These are phyloP conservation scores for Microbotryomycetes sp. DNA, from an alignment of 1,284 basidiomycete species.

Conservation along the genomic window DNA sequence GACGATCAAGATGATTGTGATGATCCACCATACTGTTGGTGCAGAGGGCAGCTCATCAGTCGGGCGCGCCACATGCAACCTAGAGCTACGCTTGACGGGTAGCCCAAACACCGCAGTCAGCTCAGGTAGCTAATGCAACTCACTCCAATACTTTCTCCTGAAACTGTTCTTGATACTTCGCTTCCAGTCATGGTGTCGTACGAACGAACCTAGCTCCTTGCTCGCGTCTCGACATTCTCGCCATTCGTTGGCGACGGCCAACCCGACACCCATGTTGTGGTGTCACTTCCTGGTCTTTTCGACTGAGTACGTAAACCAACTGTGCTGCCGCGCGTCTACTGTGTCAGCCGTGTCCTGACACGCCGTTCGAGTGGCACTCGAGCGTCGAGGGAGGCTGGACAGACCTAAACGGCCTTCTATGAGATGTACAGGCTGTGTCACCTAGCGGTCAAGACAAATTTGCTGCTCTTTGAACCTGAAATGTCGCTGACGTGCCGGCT, in stretches of 20 bases:
- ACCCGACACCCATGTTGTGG: slow-evolving; percentile 14
- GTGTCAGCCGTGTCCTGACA: no score
- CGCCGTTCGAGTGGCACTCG: no score
- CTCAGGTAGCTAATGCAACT: neutral
- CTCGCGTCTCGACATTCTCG: slow-evolving; percentile 16
- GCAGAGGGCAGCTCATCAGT: neutral
- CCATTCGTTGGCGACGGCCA: slow-evolving; percentile 15
- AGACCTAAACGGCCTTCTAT: no score
- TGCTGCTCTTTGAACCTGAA: no score
- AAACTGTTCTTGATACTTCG: slow-evolving; percentile 9
- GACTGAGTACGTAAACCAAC: no score
- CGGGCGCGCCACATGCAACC: neutral
- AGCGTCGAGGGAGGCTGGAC: no score
- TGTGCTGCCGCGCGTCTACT: no score
- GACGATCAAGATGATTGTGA: slow-evolving; percentile 7
- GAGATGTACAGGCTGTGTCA: no score
- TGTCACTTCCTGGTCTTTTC: no score
- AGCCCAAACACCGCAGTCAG: neutral
- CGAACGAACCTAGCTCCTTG: slow-evolving; percentile 14
- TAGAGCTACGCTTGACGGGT: neutral
- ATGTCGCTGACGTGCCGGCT: no score
- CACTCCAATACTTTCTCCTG: slow-evolving; percentile 24
- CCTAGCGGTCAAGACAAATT: no score
- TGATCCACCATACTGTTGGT: slow-evolving; percentile 21
- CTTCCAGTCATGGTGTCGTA: slow-evolving; percentile 22